Evolutionary conservation across 2,329 filamentous ascomycete species (phyloP), one percentile per base, ranked within the genome.

Genomic region (Fusarium incarnatum): DNA sequence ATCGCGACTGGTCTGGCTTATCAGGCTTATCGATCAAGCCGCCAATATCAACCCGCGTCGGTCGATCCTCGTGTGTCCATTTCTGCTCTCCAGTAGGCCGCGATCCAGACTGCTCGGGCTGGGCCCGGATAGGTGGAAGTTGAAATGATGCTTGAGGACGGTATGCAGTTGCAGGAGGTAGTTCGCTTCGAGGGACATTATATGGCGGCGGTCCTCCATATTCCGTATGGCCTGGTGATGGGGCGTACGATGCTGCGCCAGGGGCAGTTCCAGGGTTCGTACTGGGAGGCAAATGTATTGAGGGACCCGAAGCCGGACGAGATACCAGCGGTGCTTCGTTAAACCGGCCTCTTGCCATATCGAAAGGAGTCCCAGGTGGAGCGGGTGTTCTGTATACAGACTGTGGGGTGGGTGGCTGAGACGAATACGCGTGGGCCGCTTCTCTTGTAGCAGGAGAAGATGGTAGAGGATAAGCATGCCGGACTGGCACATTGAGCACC

Each of bases 1-100:
- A 79, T 66, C 74, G 71, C 28, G 72, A 64, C 50, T 71, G 73
- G 66, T 68, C 77, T 49, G 70, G 77, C 40, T 68, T 82, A 71
- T 85, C 85, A 25, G 86, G 84, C 77, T 83, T 87, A 70, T 88
- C 89, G 73, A 92, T 87, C 74, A 88, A 82, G 3, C 88, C 88
- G 13, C 84, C 86, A 66, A 91, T 90, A 72, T 89, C 87, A 50
- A 90, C 85, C 18, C 88, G 84, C 40, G 82, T 78, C 20, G 82
- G 79, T 28, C 86, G 83, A 58, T 88, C 86, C 60, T 87, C 85
- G 45, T 84, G 81, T 57, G 77, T 75, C 77, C 81, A 83, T 27
- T 74, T 69, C 22, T 71, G 65, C n/a, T 73, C 60, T 37, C 62
- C 68, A 20, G 70, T 25, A 9, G 59, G 60, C 8, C 45, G 63